Conservation (phyloP, 257 asterid genomes). For the Ligustrum vulgare region DNA sequence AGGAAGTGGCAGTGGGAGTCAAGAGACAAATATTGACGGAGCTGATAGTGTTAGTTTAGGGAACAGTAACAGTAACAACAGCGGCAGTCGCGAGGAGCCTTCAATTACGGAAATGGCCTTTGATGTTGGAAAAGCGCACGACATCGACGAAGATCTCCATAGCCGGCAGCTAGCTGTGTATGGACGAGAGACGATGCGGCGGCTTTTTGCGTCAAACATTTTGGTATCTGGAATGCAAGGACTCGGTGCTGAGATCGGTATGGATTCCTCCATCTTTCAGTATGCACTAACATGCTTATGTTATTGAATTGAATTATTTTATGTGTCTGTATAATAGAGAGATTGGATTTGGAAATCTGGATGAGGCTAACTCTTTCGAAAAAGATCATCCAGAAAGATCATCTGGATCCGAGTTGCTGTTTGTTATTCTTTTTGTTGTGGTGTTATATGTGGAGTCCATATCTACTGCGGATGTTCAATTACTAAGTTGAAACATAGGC, state of each 20-base stretch:
- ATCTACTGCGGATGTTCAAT: neutral
- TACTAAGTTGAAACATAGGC: neutral
- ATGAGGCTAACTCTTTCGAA: neutral
- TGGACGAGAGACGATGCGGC: constrained; percentile 92
- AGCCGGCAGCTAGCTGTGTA: constrained; percentile 96
- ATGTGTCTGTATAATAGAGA: neutral
- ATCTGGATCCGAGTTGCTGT: neutral
- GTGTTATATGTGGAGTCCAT: neutral
- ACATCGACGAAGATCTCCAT: constrained; percentile 96
- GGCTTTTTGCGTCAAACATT: constrained; percentile 83
- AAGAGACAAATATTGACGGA: constrained; percentile 35
- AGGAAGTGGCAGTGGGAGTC: constrained; percentile 3
- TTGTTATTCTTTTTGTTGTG: neutral
- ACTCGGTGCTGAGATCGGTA: constrained; percentile 91
- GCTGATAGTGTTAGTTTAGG: constrained; percentile 28
- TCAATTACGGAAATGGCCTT: constrained; percentile 80
- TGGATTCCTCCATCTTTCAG: neutral
- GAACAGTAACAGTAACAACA: constrained; percentile 39
- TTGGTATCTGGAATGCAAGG: constrained; percentile 93
- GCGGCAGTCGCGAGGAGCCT: constrained; percentile 36
- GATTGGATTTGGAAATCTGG: constrained; percentile 7
- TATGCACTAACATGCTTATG: neutral
- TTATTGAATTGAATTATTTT: constrained; percentile 3
- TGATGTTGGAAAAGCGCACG: constrained; percentile 69
- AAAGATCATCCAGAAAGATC: neutral